Base-by-base conservation (phyloP, 1,139 yeast genomes). In the Blastobotrys illinoisensis region DNA sequence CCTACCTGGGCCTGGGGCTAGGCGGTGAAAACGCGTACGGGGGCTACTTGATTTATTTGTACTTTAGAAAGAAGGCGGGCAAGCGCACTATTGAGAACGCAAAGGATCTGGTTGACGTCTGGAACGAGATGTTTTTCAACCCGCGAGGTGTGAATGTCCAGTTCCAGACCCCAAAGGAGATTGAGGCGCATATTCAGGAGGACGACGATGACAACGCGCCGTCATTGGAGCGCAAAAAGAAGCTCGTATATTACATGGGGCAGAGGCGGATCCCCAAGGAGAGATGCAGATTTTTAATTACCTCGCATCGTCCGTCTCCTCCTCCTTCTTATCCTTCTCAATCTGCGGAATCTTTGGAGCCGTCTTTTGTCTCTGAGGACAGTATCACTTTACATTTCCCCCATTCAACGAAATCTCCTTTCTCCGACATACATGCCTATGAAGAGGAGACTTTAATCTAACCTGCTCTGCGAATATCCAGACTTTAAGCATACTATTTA, bases 101-200 rank as follows among this genome's bases (percentile, higher is more conserved):
- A 6, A 50, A 54, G 44, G 11, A 19, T 3, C 28, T 44, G n/a
- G 50, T 50, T 13, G 46, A 50, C 11, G 50, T 45, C 9, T 54
- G 56, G 56, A 54, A 54, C 44, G 49, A 28, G 11, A 23, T 45
- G 21, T 54, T 54, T 23, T 54, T 54, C 48, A 54, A 54, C 40
- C 49, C 44, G 13, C 49, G 56, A 3, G 43, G 36, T 2, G 49
- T 54, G 2, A 51, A 54, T 13, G 28, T 54, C 7, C 50, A 23
- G 9, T 23, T 54, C 9, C 56, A 54, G 23, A 44, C 49, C 1
- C 50, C 56, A 9, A 49, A 47, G n/a, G 56, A 54, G 18, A 13
- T 54, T 5, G 44, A 50, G 18, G 48, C 14, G 9, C 36, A 23
- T 13, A 14, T 14, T 7, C 23, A 45, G 28, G 13, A 11, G 21